These are phyloP conservation scores for Crithidia brevicula DNA, from an alignment of 208 protist species.

Conservation along the genomic window DNA sequence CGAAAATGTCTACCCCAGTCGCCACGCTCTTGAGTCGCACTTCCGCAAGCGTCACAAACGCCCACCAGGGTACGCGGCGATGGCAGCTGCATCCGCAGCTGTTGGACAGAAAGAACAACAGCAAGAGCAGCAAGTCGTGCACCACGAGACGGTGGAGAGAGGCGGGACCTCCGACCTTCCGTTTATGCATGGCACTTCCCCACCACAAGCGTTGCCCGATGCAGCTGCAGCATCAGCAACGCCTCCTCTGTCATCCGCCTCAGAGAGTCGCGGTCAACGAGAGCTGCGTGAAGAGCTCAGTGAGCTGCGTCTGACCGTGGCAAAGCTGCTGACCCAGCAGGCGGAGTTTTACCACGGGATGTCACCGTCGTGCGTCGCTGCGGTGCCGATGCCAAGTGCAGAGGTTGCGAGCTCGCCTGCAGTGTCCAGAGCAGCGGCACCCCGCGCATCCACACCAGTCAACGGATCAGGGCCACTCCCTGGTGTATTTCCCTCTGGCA, in stretches of 20 bases:
- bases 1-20: slow-evolving; percentile 67
- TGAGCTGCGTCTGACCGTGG: slow-evolving; percentile 44
- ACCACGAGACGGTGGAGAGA: background rate
- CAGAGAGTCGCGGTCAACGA: slow-evolving; percentile 2
- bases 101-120: slow-evolving; percentile 6
- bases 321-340: slow-evolving; percentile 41
- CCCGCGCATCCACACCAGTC: background rate
- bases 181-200: background rate
- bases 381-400: slow-evolving; percentile 18
- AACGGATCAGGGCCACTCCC: slow-evolving; percentile 3
- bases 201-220: background rate
- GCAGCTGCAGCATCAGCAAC: background rate
- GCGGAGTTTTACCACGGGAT: slow-evolving; percentile 22
- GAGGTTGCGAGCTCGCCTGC: background rate
- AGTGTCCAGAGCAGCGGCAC: background rate
- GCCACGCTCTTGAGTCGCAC: slow-evolving; percentile 68
- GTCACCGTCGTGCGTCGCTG: slow-evolving; percentile 14
- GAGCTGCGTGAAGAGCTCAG: slow-evolving; percentile 41
- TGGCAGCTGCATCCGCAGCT: slow-evolving; percentile 38
- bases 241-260: background rate
- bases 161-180: background rate
- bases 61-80: slow-evolving; percentile 34
- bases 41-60: slow-evolving; percentile 68
- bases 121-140: background rate
- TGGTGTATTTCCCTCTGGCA: background rate